Conservation (phyloP, 306 rosid genomes). For the Clitoria ternatea region DNA sequence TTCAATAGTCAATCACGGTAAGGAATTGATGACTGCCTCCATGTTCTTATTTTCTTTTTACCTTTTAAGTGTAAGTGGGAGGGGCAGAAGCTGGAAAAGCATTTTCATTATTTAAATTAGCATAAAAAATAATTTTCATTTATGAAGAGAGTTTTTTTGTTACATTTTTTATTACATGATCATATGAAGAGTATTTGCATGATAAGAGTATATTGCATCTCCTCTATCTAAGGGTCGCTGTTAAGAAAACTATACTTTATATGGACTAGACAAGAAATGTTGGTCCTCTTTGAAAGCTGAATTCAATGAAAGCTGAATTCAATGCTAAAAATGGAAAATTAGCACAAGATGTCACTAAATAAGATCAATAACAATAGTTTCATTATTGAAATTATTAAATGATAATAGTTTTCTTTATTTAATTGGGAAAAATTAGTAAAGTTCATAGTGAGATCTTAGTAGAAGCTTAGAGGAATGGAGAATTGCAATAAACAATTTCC, state of each 20-base stretch:
- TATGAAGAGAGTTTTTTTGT: not conserved
- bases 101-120: constrained; percentile 4
- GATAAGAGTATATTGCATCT: too few relatives aligned
- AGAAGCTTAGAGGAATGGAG: not conserved
- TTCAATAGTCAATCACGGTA: constrained; percentile 25
- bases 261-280: not conserved
- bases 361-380: constrained; percentile 6
- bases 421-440: not conserved
- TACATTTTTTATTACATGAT: not conserved
- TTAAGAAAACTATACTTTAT: not conserved
- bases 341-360: not conserved
- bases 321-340: constrained; percentile 5
- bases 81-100: constrained; percentile 1
- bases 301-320: constrained; percentile 1
- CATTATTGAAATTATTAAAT: not conserved
- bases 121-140: not conserved
- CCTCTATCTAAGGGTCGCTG: too few relatives aligned
- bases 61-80: not conserved
- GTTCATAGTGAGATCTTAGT: not conserved
- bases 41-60: not conserved
- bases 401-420: not conserved
- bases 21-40: constrained; percentile 11
- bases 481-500: not conserved
- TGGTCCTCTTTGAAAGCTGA: not conserved
- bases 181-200: constrained; percentile 10